Evolutionary conservation across 306 rosid genomes (phyloP).

Genomic region (Hippophae rhamnoides): DNA sequence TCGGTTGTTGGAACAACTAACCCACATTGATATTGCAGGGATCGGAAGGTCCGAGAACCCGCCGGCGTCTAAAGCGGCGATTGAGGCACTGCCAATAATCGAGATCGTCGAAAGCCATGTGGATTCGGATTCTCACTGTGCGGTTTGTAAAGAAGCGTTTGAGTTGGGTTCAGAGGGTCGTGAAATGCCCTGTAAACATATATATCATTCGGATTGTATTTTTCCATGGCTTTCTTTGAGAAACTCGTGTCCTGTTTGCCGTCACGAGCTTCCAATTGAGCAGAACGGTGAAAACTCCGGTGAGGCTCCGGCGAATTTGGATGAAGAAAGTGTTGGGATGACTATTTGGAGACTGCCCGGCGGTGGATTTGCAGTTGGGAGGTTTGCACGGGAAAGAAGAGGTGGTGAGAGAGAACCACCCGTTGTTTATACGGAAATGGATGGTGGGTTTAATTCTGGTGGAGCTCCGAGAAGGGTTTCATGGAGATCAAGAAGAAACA

Average conservation of each 20-base stretch:
- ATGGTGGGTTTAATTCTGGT: not conserved
- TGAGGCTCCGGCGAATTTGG: not conserved
- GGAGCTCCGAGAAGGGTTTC: not conserved
- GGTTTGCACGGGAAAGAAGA: not conserved
- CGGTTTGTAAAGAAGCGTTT: constrained; percentile 83
- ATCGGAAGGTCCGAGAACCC: constrained; percentile 77
- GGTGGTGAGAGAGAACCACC: not conserved
- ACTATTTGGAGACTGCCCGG: constrained; percentile 9
- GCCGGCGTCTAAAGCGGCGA: constrained; percentile 78
- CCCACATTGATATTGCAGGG: constrained; percentile 78
- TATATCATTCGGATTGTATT: constrained; percentile 21
- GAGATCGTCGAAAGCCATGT: constrained; percentile 50
- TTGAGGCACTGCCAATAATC: constrained; percentile 76
- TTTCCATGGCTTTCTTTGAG: not conserved
- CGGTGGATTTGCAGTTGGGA: not conserved
- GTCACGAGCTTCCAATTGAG: not conserved
- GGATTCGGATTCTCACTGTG: constrained; percentile 64
- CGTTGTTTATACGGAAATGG: not conserved
- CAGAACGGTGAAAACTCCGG: not conserved
- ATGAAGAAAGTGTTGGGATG: not conserved
- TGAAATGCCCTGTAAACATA: constrained; percentile 86
- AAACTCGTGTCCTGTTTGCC: not conserved
- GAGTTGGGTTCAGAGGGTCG: constrained; percentile 72
- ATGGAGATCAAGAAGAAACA: not conserved
- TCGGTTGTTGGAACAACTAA: constrained; percentile 65